phyloP scores from a whole-genome alignment of 1,284 basidiomycete species.

The Rhodotorula glutinis region DNA sequence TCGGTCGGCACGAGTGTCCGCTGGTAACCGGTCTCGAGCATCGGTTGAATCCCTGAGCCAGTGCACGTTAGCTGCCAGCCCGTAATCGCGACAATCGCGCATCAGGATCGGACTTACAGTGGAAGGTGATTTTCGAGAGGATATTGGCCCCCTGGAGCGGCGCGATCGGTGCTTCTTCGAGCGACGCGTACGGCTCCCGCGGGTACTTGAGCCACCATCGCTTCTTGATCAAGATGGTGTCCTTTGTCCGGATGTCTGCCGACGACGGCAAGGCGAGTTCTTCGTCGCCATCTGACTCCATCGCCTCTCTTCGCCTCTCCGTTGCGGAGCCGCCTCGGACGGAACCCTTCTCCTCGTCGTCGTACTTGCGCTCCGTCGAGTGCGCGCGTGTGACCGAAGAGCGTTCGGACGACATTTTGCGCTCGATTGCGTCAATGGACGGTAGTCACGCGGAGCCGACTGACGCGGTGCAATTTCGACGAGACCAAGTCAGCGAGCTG shows the following conservation, averaged over 20 bases:
- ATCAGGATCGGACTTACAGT: background rate
- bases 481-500: background rate
- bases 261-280: slow-evolving; percentile 9
- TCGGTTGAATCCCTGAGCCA: slow-evolving; percentile 24
- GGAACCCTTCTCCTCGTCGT: background rate
- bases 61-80: background rate
- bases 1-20: slow-evolving; percentile 46
- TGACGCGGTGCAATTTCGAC: too few species aligned
- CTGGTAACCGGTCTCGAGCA: slow-evolving; percentile 53
- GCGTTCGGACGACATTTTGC: background rate
- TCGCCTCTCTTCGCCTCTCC: background rate
- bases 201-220: slow-evolving; percentile 29
- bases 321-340: background rate
- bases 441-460: background rate
- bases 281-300: background rate
- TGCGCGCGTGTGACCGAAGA: slow-evolving; percentile 22
- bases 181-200: slow-evolving; percentile 46
- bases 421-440: background rate
- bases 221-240: slow-evolving; percentile 1
- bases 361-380: slow-evolving; percentile 5
- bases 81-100: background rate
- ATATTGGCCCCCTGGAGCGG: slow-evolving; percentile 58
- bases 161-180: slow-evolving; percentile 57
- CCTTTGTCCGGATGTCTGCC: slow-evolving; percentile 2
- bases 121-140: slow-evolving; percentile 54